A percentile compares a stretch with the other conserved stretches of the same genome.
These are phyloP conservation scores for Tuber brumale DNA, from an alignment of 495 filamentous ascomycete genomes.

Conservation along the genomic window DNA sequence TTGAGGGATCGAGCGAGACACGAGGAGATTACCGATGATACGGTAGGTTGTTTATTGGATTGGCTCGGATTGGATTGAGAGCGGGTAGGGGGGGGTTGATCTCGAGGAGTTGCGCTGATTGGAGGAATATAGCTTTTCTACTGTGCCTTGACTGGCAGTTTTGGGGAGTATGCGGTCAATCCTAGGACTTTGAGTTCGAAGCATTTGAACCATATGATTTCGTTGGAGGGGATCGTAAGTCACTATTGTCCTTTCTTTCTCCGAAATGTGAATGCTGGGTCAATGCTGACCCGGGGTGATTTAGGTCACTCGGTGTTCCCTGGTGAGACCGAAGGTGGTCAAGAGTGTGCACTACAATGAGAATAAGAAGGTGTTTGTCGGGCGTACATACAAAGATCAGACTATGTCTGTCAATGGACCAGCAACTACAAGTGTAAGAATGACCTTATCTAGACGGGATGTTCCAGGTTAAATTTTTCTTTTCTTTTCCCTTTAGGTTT, in stretches of 20 bases:
- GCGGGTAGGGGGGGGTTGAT: neutral
- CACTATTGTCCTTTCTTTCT: neutral
- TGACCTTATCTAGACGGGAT: neutral
- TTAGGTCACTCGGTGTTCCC: conserved; percentile 74
- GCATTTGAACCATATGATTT: conserved; percentile 92
- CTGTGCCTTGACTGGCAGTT: conserved; percentile 88
- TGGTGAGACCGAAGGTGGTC: conserved; percentile 92
- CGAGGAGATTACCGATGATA: conserved; percentile 56
- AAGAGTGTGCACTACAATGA: conserved; percentile 97
- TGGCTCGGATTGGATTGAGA: conserved; percentile 25
- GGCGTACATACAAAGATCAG: conserved; percentile 84
- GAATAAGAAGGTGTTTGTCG: conserved; percentile 70
- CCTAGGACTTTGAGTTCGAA: conserved; percentile 81
- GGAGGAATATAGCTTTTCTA: conserved; percentile 64
- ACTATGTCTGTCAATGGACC: conserved; percentile 89
- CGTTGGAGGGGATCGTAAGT: conserved; percentile 80
- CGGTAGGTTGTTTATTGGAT: conserved; percentile 44
- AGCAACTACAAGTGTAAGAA: conserved; percentile 55
- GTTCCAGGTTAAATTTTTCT: neutral
- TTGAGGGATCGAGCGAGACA: conserved; percentile 53
- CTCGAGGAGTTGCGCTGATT: neutral
- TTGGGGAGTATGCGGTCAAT: conserved; percentile 91
- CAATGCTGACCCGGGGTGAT: conserved; percentile 12
- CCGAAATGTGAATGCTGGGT: neutral
- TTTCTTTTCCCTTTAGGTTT: conserved; percentile 49